A percentile compares a stretch with the other conserved stretches of the same genome.
Conservation (phyloP, 495 filamentous ascomycete species). For the Emericellopsis terricola region DNA sequence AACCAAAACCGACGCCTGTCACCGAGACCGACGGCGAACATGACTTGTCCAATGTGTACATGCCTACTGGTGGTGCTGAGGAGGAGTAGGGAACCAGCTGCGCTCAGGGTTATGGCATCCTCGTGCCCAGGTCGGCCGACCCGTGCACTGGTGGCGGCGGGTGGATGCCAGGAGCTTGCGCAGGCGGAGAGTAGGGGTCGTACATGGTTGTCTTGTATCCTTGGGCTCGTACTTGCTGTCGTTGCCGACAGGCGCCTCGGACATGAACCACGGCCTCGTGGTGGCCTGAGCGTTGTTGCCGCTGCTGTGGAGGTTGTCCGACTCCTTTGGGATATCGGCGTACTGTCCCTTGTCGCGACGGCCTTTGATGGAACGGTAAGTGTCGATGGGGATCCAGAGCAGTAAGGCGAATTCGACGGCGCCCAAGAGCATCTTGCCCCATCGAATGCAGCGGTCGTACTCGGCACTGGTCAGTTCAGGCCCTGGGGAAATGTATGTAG, state of each 20-base stretch:
- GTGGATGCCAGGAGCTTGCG: not conserved
- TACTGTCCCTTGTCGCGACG: not conserved
- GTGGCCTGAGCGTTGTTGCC: not conserved
- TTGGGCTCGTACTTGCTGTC: not conserved
- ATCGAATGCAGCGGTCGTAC: not conserved
- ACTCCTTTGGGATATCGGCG: not conserved
- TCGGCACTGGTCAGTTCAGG: not conserved
- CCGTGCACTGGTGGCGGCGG: not conserved
- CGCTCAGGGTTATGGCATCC: not conserved
- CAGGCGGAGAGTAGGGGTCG: not conserved
- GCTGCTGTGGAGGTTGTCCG: not conserved
- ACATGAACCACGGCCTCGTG: not conserved
- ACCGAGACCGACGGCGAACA: not conserved
- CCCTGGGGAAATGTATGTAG: not conserved
- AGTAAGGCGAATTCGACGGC: not conserved
- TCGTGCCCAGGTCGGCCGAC: not conserved
- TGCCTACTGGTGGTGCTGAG: not conserved
- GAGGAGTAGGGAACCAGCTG: not conserved
- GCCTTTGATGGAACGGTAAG: not conserved
- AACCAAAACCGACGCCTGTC: not conserved
- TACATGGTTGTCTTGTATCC: not conserved
- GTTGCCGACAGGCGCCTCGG: not conserved
- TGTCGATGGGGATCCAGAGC: not conserved
- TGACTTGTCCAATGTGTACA: not conserved
- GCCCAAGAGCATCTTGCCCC: not conserved